Evolutionary conservation across 495 filamentous ascomycete species (phyloP), one percentile per base, ranked within the genome.

Genomic region (Penicillium tannophilum): DNA sequence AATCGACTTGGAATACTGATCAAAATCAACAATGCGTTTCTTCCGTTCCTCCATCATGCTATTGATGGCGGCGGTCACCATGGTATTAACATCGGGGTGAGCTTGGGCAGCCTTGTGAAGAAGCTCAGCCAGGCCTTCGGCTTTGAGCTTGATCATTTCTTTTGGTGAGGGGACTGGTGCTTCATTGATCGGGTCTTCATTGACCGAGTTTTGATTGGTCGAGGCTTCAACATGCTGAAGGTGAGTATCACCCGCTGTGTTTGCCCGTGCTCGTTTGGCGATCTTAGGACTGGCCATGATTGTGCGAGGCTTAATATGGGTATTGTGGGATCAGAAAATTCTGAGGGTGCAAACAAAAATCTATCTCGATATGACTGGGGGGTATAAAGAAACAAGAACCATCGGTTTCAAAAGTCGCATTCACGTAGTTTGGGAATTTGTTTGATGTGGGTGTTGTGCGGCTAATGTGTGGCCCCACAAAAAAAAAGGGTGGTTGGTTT

Each of bases 11-110:
- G 30, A 45, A 36, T 52, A 47, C 6, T 47, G 19, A 30, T 52
- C 56, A n/a, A 58, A 58, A 17, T 49, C n/a, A 12, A 49, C 10
- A 11, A 33, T 12, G 12, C 12, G 24, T 7, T 49, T 28, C 31
- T 17, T 26, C 24, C 26, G 46, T 11, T 49, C 12, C 45, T 47
- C 45, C 23, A 19, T 24, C 7, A 14, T 16, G 33, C 16, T 17
- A 3, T 30, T 11, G 14, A 49, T 33, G 5, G 46, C 26, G 6
- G 24, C 26, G 2, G 5, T 17, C 3, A 49, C 26, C 24, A 33
- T 16, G 26, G 0, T 6, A 1, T 31, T 49, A 3, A 49, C 46
- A 30, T 49, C 46, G 3, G 46, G 46, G 16, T 49, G 46, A 12
- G n/a, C 6, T 17, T n/a, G 10, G 7, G 46, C 46, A 17, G 46